These are phyloP conservation scores for Podaxis sp. DNA, from an alignment of 768 basidiomycete species.

Conservation along the genomic window DNA sequence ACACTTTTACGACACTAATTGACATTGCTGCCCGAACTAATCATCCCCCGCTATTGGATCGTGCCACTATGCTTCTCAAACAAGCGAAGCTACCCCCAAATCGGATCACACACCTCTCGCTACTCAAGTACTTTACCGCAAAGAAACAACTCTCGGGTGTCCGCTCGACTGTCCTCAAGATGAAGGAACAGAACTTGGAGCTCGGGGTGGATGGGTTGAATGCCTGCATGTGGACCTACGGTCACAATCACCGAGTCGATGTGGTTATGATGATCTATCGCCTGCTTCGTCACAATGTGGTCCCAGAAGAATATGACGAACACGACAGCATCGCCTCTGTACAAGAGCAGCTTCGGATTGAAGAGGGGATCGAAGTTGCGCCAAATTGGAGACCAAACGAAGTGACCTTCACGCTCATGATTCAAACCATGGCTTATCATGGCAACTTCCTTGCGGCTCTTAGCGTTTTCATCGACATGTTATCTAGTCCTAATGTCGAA, in stretches of 20 bases:
- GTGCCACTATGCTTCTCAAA: slow-evolving; percentile 53
- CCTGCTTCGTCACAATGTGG: slow-evolving; percentile 54
- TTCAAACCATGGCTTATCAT: slow-evolving; percentile 71
- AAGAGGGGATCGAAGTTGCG: slow-evolving; percentile 47
- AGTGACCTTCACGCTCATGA: slow-evolving; percentile 65
- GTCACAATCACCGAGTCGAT: slow-evolving; percentile 49
- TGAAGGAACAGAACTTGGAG: slow-evolving; percentile 49
- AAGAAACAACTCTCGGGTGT: slow-evolving; percentile 51
- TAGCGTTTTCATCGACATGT: slow-evolving; percentile 66
- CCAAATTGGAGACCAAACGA: slow-evolving; percentile 52
- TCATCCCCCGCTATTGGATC: slow-evolving; percentile 38
- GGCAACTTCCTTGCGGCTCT: slow-evolving; percentile 63
- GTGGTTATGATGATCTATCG: slow-evolving; percentile 64
- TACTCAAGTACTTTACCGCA: slow-evolving; percentile 55
- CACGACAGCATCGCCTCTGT: slow-evolving; percentile 36
- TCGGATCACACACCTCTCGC: slow-evolving; percentile 59
- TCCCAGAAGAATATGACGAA: slow-evolving; percentile 33
- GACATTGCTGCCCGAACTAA: slow-evolving; percentile 58
- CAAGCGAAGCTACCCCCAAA: slow-evolving; percentile 56
- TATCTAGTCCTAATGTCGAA: slow-evolving; percentile 44
- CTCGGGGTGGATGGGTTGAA: slow-evolving; percentile 70
- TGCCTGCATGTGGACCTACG: slow-evolving; percentile 69
- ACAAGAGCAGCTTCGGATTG: slow-evolving; percentile 35
- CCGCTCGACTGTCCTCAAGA: slow-evolving; percentile 51
- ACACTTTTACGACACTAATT: slow-evolving; percentile 70